Conservation (phyloP, 176 grass and related monocot species). For the Canna indica region DNA sequence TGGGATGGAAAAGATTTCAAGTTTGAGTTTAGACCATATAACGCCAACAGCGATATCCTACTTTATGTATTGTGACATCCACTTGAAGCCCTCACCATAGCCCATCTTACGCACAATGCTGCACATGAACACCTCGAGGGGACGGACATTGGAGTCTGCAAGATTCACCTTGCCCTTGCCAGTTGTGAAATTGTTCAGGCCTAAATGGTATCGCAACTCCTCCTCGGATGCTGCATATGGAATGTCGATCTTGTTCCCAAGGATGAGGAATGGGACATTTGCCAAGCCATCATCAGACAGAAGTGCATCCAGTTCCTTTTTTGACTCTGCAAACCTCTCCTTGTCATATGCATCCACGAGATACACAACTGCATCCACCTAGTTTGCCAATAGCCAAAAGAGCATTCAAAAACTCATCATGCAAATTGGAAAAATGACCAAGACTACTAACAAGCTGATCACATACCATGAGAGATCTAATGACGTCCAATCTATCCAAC, state of each 20-base stretch:
- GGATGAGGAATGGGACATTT: background rate
- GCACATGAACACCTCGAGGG: slow-evolving; percentile 6
- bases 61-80: slow-evolving; percentile 6
- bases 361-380: slow-evolving; percentile 7
- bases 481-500: background rate
- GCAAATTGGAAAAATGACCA: background rate
- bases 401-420: background rate
- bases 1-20: background rate
- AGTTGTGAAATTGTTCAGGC: slow-evolving; percentile 8
- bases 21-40: background rate
- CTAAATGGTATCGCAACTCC: background rate
- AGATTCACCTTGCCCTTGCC: slow-evolving; percentile 9
- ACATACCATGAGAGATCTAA: background rate
- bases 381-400: background rate
- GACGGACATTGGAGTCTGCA: background rate
- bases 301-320: slow-evolving; percentile 8
- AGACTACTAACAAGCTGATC: background rate
- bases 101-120: slow-evolving; percentile 5
- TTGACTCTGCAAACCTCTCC: slow-evolving; percentile 6
- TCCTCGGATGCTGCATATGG: slow-evolving; percentile 10
- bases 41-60: background rate
- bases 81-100: slow-evolving; percentile 1
- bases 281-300: slow-evolving; percentile 1
- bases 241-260: slow-evolving; percentile 6
- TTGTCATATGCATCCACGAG: slow-evolving; percentile 2